Conservation (phyloP, 768 basidiomycete species). For the Naematelia encephala region DNA sequence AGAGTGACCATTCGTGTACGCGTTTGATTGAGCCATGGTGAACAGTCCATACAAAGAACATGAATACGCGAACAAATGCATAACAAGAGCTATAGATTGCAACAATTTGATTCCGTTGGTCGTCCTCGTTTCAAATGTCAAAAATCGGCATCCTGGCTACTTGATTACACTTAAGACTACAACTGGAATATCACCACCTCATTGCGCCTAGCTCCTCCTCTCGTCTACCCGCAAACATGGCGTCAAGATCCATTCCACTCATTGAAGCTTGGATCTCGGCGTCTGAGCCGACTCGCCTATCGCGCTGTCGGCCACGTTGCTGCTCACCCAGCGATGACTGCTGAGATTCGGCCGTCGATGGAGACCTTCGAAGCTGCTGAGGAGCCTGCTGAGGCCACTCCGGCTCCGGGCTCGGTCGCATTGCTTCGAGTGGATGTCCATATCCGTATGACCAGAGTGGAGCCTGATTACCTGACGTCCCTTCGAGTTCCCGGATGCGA, state of each 20-base stretch:
- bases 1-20: conserved; percentile 1
- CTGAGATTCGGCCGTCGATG: conserved; percentile 5
- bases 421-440: conserved; percentile 18
- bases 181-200: conserved; percentile 22
- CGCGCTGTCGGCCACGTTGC: background rate
- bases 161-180: background rate
- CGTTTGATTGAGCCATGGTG: background rate
- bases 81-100: too few species aligned
- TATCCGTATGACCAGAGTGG: conserved; percentile 3
- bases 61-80: too few species aligned
- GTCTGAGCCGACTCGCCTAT: conserved; percentile 7
- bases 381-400: conserved; percentile 13
- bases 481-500: conserved; percentile 37
- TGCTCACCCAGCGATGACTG: background rate
- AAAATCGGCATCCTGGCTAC: background rate
- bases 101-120: background rate
- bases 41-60: background rate
- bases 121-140: background rate
- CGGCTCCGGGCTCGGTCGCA: conserved; percentile 36
- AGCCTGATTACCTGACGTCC: conserved; percentile 17
- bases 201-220: conserved; percentile 29
- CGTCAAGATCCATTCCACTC: conserved; percentile 23
- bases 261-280: conserved; percentile 27
- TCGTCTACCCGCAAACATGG: conserved; percentile 16
- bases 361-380: conserved; percentile 9